phyloP scores from a whole-genome alignment of 768 basidiomycete genomes.

The Suillus bovinus region DNA sequence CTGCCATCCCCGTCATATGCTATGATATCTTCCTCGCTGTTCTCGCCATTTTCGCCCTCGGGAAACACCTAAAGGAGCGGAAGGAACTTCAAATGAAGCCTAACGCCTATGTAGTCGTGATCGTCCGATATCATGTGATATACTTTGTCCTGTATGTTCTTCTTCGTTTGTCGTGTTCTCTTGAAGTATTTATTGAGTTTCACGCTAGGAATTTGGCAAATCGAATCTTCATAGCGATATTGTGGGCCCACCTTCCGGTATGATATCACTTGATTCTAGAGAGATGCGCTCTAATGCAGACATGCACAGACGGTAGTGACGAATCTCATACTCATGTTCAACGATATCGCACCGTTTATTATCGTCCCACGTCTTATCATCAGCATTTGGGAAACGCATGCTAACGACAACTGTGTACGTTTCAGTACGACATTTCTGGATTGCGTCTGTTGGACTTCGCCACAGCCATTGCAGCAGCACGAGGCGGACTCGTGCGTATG shows the following conservation, averaged over 20 bases:
- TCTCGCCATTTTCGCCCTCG: not conserved
- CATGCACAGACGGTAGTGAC: not conserved
- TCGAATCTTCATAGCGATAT: not conserved
- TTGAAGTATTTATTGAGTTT: not conserved
- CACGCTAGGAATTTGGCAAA: not conserved
- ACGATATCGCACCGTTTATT: not conserved
- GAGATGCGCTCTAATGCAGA: not conserved
- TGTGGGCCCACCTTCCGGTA: not conserved
- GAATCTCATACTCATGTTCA: not conserved
- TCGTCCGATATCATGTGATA: not conserved
- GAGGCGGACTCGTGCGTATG: not conserved
- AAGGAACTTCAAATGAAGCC: not conserved
- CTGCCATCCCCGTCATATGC: not conserved
- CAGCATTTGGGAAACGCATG: not conserved
- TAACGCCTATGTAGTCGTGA: not conserved
- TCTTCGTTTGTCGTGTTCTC: not conserved
- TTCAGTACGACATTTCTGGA: not conserved
- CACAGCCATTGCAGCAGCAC: not conserved
- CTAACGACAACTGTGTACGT: not conserved
- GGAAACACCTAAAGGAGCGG: not conserved
- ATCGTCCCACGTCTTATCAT: not conserved
- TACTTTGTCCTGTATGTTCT: not conserved
- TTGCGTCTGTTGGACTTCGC: not conserved
- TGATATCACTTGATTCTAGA: not conserved
- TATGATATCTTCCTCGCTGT: not conserved